A percentile compares a stretch with the other conserved stretches of the same genome.
These are phyloP conservation scores for Ehretia macrophylla DNA, from an alignment of 257 asterid genomes.

Conservation along the genomic window DNA sequence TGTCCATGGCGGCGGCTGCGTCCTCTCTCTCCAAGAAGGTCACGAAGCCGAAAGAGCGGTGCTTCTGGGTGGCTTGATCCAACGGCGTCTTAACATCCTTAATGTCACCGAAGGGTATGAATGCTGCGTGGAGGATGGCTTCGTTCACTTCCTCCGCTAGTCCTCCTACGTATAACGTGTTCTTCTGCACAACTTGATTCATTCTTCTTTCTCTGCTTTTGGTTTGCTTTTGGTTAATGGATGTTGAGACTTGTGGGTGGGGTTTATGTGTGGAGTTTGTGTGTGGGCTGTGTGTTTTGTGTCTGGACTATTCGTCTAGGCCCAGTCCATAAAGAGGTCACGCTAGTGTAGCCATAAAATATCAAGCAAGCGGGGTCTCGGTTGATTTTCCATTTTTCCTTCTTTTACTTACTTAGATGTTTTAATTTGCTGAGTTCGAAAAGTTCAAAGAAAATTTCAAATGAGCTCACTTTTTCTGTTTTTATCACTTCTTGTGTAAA, in stretches of 20 bases:
- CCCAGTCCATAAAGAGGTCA: no score
- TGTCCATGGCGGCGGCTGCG: conserved; percentile 95
- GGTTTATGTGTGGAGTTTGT: no score
- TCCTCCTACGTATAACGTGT: conserved; percentile 92
- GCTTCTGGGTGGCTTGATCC: conserved; percentile 94
- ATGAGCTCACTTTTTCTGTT: no score
- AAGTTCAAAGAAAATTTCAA: no score
- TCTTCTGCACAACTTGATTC: conserved; percentile 92
- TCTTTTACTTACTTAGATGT: no score
- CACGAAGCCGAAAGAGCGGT: conserved; percentile 93
- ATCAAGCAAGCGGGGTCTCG: no score
- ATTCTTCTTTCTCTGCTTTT: conserved; percentile 15
- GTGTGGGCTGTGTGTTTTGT: not conserved
- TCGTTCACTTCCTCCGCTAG: conserved; percentile 93
- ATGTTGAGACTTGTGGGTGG: not conserved
- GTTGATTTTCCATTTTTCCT: no score
- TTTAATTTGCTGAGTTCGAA: no score
- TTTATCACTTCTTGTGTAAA: no score
- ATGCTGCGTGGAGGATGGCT: conserved; percentile 75
- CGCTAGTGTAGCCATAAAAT: no score
- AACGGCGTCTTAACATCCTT: conserved; percentile 95
- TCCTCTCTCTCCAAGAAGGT: conserved; percentile 90
- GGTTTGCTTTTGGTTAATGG: no score
- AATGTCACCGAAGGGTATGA: conserved; percentile 90
- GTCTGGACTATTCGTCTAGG: not conserved